Evolutionary conservation across 1,284 basidiomycete species (phyloP), one percentile per base, ranked within the genome.

Genomic region (Quambalaria eucalypti): DNA sequence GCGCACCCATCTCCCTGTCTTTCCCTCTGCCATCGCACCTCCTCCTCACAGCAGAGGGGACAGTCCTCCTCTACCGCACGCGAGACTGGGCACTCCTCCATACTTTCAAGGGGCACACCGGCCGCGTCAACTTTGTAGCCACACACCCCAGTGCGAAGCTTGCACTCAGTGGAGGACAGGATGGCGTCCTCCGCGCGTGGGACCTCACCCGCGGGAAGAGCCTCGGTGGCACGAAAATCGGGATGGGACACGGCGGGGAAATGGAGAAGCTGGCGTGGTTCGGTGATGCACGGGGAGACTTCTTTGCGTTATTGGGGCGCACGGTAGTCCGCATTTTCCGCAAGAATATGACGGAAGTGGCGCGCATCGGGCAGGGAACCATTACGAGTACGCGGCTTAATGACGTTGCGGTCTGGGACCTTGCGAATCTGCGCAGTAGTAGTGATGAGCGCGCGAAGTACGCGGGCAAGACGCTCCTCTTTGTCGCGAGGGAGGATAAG

Each of bases 201-300:
- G 93, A 98, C 79, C 79, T 98, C 26, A 95, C 96, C 88, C 81
- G 91, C 47, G 93, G 91, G 1, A 87, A 87, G 72, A 88, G 88
- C 2, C 84, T 85, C 12, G 89, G 89, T 3, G 91, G 88, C 70
- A 87, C 86, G 31, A 89, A 91, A 69, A 69, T 73, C 47, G 69
- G 68, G 51, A 61, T 73, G 70, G 70, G 64, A 69, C 40, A 64
- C 66, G 4, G n/a, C 21, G 10, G 70, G 68, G 1, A 44, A 44
- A 31, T 54, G 70, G 4, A 46, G 25, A 12, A 19, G 42, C 42
- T 46, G 7, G 16, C 16, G 16, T 46, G 42, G 42, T 46, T 46
- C 19, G 42, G 42, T 19, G 42, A 26, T 12, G 42, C 16, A 19
- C 16, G 25, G 25, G 42, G 42, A 26, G 21, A 46, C 42, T 46